Percentiles rank a stretch among this genome's conserved stretches.
These are phyloP conservation scores for Sicyos edulis DNA, from an alignment of 306 rosid species.

Conservation along the genomic window DNA sequence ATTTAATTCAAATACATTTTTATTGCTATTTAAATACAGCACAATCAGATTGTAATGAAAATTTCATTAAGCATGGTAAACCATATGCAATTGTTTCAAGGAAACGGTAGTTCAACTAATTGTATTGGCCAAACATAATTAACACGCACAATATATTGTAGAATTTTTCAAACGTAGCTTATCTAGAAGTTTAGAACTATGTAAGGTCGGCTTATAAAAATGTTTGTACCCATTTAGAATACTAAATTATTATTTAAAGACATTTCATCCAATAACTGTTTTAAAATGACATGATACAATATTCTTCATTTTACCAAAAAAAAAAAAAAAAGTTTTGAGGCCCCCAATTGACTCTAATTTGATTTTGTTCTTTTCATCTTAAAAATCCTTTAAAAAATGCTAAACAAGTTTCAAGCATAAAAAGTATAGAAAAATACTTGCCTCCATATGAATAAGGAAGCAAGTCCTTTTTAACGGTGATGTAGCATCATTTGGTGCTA, in stretches of 20 bases:
- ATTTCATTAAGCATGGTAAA: not conserved
- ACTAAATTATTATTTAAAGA: not conserved
- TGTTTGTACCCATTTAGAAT: not conserved
- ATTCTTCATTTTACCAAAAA: too few relatives aligned
- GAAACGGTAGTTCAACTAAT: not conserved
- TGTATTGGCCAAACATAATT: not conserved
- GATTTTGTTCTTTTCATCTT: too few relatives aligned
- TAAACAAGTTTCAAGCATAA: not conserved
- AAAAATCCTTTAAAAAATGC: not conserved
- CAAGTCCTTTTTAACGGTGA: too few relatives aligned
- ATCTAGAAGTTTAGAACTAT: not conserved
- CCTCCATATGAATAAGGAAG: too few relatives aligned
- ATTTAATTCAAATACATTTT: not conserved
- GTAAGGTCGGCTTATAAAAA: not conserved
- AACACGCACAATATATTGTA: not conserved
- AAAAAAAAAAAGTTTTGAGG: not conserved
- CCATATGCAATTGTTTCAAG: not conserved
- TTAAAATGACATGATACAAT: too few relatives aligned
- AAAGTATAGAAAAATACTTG: too few relatives aligned
- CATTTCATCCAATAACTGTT: not conserved
- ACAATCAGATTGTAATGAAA: not conserved
- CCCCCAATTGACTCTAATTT: too few relatives aligned
- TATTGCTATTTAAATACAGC: not conserved
- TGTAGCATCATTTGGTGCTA: too few relatives aligned
- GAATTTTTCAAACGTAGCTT: too few relatives aligned